A percentile compares a stretch with the other conserved stretches of the same genome.
phyloP scores from a whole-genome alignment of 192 early-diverging fungal species.

The Podila clonocystis region DNA sequence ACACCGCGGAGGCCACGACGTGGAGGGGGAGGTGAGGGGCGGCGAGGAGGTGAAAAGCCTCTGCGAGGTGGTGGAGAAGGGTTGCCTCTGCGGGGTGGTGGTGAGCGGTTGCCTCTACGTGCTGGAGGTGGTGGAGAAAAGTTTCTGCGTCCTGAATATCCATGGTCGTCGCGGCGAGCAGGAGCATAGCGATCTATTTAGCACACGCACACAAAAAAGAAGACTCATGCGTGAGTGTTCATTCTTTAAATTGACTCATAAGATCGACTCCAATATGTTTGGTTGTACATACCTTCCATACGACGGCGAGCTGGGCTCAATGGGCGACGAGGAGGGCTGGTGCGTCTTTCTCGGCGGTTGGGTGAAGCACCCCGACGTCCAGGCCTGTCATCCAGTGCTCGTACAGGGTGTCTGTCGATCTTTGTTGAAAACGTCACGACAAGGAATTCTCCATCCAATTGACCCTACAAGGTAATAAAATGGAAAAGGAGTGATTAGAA shows the following conservation, averaged over 20 bases:
- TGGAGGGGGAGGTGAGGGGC: constrained; percentile 17
- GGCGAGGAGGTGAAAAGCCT: neutral
- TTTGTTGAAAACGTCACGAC: constrained; percentile 29
- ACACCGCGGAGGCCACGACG: constrained; percentile 11
- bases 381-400: constrained; percentile 4
- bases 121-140: constrained; percentile 28
- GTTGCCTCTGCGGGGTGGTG: constrained; percentile 14
- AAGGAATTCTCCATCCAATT: constrained; percentile 43
- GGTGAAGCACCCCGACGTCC: constrained; percentile 21
- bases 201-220: neutral
- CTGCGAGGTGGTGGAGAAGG: constrained; percentile 31
- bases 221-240: too few species aligned
- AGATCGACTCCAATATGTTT: too few species aligned
- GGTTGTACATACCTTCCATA: constrained; percentile 15
- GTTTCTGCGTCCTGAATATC: constrained; percentile 18
- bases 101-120: neutral
- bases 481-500: too few species aligned
- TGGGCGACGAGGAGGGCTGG: constrained; percentile 22
- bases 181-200: constrained; percentile 39
- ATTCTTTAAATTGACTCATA: too few species aligned
- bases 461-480: constrained; percentile 6
- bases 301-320: constrained; percentile 28
- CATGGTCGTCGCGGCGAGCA: constrained; percentile 17
- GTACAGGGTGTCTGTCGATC: constrained; percentile 10
- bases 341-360: constrained; percentile 18